These are phyloP conservation scores for Diaporthe eres DNA, from an alignment of 2,329 filamentous ascomycete species.

Conservation along the genomic window DNA sequence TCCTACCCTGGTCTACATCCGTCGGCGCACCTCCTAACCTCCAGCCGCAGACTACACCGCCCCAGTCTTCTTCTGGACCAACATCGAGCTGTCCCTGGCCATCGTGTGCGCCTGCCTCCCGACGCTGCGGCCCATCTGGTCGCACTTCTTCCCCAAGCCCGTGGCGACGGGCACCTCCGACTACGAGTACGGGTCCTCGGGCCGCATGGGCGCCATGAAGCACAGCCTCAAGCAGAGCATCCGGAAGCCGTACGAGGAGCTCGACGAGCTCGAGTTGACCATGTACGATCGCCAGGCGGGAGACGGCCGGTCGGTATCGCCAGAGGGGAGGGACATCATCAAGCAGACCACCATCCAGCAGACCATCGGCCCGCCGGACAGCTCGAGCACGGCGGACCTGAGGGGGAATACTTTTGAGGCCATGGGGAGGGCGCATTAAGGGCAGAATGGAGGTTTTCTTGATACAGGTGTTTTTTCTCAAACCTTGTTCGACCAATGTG, in stretches of 20 bases:
- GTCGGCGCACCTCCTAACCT: background rate
- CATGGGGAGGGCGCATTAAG: background rate
- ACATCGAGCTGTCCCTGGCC: conserved; percentile 25
- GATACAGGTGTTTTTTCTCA: background rate
- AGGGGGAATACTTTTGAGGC: background rate
- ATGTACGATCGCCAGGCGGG: background rate
- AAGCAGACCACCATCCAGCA: conserved; percentile 27
- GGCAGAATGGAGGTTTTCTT: fast-evolving
- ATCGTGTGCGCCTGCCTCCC: conserved; percentile 29
- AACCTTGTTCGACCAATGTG: background rate
- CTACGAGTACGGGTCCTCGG: conserved; percentile 26
- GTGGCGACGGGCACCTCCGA: conserved; percentile 4
- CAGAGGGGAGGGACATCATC: background rate
- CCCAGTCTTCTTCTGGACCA: conserved; percentile 22
- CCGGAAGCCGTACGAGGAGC: conserved; percentile 18
- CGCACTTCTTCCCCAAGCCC: conserved; percentile 34
- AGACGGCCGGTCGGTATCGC: background rate
- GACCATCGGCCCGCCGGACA: background rate
- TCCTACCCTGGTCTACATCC: too few species aligned
- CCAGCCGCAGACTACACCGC: background rate
- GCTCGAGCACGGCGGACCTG: conserved; percentile 2
- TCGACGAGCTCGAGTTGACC: conserved; percentile 12
- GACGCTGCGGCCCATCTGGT: conserved; percentile 15
- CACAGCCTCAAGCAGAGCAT: conserved; percentile 23
- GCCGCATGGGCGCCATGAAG: conserved; percentile 13